These are phyloP conservation scores for Oxytropis ochrocephala DNA, from an alignment of 306 rosid genomes.

Conservation along the genomic window DNA sequence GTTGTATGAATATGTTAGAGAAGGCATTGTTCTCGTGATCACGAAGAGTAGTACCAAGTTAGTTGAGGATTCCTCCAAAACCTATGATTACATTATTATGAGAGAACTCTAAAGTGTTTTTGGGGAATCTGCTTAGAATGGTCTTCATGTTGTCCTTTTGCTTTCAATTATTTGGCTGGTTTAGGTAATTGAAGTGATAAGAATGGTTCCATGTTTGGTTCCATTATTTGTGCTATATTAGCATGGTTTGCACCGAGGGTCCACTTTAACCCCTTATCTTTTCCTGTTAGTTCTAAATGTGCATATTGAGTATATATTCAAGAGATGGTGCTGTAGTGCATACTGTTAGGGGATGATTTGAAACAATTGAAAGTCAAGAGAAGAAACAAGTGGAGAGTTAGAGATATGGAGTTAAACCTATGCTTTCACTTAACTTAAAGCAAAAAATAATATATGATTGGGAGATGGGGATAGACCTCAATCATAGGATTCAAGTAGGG, in stretches of 20 bases:
- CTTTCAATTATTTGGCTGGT: neutral
- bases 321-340: neutral
- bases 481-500: neutral
- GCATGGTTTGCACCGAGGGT: neutral
- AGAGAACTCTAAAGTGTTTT: neutral
- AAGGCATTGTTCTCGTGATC: conserved; percentile 7
- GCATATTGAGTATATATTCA: neutral
- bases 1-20: neutral
- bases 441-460: neutral
- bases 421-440: neutral
- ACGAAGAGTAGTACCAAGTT: neutral
- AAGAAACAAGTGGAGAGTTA: neutral
- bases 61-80: neutral
- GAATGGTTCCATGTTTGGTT: neutral
- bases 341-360: neutral
- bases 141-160: neutral
- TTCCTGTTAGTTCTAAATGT: neutral
- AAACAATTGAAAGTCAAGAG: neutral
- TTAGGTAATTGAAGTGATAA: neutral
- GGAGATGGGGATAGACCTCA: neutral
- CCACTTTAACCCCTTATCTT: neutral
- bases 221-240: neutral
- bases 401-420: neutral
- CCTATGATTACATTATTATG: neutral
- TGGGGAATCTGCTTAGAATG: neutral